phyloP scores from a whole-genome alignment of 139 green algal species.

The Chlorella vulgaris region DNA sequence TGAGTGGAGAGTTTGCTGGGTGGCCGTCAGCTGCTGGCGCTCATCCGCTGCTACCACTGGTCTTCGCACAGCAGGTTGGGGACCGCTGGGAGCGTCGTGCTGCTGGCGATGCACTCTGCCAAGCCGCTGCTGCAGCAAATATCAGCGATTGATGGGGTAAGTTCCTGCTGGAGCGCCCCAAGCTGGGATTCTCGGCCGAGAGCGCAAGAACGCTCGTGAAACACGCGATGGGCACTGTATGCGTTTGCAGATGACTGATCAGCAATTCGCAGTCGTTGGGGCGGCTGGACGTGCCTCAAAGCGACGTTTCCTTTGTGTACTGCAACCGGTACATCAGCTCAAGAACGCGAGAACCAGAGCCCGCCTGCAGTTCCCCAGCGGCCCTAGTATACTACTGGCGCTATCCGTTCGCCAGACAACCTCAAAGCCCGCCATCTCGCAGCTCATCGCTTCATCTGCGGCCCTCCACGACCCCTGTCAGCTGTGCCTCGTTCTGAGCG shows the following conservation, averaged over 20 bases:
- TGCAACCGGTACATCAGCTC: too few relatives aligned
- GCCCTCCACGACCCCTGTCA: not conserved
- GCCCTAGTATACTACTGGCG: too few relatives aligned
- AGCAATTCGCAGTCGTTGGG: too few relatives aligned
- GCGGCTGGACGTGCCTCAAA: too few relatives aligned
- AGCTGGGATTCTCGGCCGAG: too few relatives aligned
- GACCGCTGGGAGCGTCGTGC: not conserved
- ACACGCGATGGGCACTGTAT: not conserved
- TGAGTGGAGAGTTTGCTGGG: not conserved
- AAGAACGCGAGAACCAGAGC: too few relatives aligned
- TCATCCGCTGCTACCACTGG: conserved; percentile 1
- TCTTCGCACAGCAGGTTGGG: not conserved
- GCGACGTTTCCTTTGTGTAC: too few relatives aligned
- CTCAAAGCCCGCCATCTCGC: not conserved
- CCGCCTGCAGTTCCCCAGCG: too few relatives aligned
- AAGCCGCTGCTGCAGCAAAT: not conserved
- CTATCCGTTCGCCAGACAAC: not conserved
- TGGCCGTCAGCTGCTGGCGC: conserved; percentile 4
- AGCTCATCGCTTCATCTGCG: not conserved
- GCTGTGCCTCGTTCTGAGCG: not conserved
- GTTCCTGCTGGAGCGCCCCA: too few relatives aligned
- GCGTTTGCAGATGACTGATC: too few relatives aligned
- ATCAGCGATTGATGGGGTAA: not conserved
- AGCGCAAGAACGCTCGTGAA: not conserved
- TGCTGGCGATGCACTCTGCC: not conserved